Conservation (phyloP, 352 stramenopile species). For the Elongisporangium undulatum region DNA sequence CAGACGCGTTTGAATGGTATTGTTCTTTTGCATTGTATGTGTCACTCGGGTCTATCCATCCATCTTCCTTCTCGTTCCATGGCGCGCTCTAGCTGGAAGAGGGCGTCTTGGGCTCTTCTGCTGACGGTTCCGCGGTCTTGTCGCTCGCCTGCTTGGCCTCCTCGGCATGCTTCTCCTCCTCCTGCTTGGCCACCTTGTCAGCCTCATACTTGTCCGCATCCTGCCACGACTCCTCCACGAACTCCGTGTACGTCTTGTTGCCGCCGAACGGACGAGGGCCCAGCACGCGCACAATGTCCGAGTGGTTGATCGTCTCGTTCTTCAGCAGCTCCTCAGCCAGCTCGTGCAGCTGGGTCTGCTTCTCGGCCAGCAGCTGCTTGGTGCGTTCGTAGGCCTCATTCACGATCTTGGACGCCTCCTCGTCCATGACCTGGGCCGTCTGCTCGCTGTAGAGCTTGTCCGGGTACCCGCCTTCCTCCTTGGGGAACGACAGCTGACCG, state of each 20-base stretch:
- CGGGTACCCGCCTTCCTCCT: conserved; percentile 81
- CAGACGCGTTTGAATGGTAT: not conserved
- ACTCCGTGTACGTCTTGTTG: conserved; percentile 97
- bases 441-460: conserved; percentile 98
- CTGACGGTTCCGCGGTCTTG: conserved; percentile 10
- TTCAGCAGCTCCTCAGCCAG: conserved; percentile 95
- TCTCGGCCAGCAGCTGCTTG: conserved; percentile 92
- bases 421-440: conserved; percentile 98
- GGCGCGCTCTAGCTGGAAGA: not conserved
- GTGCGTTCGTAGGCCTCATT: conserved; percentile 95
- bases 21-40: not conserved
- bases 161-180: conserved; percentile 4
- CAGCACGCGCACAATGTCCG: conserved; percentile 95
- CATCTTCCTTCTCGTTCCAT: not conserved
- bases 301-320: conserved; percentile 99
- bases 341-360: conserved; percentile 91
- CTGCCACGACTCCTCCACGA: conserved; percentile 88
- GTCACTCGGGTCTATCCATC: not conserved
- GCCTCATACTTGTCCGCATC: conserved; percentile 79
- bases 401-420: conserved; percentile 97
- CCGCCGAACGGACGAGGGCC: conserved; percentile 92
- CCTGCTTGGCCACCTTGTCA: conserved; percentile 43
- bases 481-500: conserved; percentile 96
- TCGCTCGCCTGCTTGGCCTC: conserved; percentile 15
- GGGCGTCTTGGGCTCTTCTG: not conserved